Evolutionary conservation across 2,329 filamentous ascomycete genomes (phyloP).

Genomic region (Ascochyta pisi): DNA sequence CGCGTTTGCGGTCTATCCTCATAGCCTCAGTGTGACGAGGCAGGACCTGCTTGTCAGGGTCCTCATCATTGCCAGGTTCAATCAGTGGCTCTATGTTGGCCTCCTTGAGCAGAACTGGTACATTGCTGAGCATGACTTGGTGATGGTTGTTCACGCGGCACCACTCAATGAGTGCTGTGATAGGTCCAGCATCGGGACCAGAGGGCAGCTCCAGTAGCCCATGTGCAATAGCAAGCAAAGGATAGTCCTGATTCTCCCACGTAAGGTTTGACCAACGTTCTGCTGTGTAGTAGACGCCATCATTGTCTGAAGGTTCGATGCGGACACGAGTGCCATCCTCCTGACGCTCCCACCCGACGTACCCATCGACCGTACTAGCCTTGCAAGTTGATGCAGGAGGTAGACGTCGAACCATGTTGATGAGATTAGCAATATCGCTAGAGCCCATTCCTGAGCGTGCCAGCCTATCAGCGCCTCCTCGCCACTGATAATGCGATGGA

Average conservation of each 20-base stretch:
- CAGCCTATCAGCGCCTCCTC: conserved; percentile 17
- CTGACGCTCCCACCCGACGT: neutral
- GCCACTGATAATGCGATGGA: conserved; percentile 26
- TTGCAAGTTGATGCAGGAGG: neutral
- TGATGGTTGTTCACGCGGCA: conserved; percentile 7
- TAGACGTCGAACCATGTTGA: conserved; percentile 23
- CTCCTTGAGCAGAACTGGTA: conserved; percentile 9
- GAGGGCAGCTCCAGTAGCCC: conserved; percentile 20
- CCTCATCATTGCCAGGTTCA: conserved; percentile 2
- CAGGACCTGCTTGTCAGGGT: conserved; percentile 21
- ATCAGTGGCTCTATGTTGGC: conserved; percentile 18
- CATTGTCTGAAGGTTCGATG: neutral
- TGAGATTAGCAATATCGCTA: conserved; percentile 8
- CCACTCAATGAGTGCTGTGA: conserved; percentile 24
- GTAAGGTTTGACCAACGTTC: conserved; percentile 18
- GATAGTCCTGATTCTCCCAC: conserved; percentile 25
- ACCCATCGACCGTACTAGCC: neutral
- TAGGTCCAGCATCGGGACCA: conserved; percentile 24
- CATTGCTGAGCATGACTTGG: conserved; percentile 18
- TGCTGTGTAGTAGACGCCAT: conserved; percentile 14
- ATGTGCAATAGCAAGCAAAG: conserved; percentile 24
- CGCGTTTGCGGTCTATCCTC: conserved; percentile 17
- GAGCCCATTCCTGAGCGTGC: neutral
- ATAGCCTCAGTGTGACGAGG: conserved; percentile 7
- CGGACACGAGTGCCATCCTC: neutral